A percentile compares a stretch with the other conserved stretches of the same genome.
Conservation (phyloP, 257 asterid genomes). For the Rubia yunnanensis region DNA sequence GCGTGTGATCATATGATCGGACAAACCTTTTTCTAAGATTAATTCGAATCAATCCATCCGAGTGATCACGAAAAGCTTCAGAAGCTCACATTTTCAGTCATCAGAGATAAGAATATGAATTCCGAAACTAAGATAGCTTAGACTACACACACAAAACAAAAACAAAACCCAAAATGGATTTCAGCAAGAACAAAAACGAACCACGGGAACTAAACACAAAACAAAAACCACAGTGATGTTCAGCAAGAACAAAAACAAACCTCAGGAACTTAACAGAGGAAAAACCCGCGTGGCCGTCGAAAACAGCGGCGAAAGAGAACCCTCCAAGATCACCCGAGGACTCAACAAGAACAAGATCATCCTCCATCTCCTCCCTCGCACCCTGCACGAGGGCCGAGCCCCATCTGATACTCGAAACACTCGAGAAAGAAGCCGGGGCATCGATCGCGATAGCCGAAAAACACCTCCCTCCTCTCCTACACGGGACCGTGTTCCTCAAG, state of each 20-base stretch:
- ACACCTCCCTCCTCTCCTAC: conserved; percentile 28
- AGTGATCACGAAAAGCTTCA: not conserved
- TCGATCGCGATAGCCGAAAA: conserved; percentile 79
- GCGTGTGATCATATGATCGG: not conserved
- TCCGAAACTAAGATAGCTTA: not conserved
- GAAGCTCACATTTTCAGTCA: not conserved
- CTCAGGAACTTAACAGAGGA: conserved; percentile 76
- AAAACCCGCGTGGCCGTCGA: conserved; percentile 93
- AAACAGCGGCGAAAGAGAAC: conserved; percentile 77
- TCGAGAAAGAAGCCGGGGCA: conserved; percentile 43
- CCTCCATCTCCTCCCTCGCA: conserved; percentile 97
- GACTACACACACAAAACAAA: not conserved
- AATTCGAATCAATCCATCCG: not conserved
- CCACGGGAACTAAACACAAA: not conserved
- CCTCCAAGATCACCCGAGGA: conserved; percentile 56
- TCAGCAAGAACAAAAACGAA: too few relatives aligned
- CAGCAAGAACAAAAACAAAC: conserved; percentile 21
- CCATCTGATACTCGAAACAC: conserved; percentile 63
- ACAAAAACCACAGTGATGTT: not conserved
- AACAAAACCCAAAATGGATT: not conserved
- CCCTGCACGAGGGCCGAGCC: conserved; percentile 70
- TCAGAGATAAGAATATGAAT: not conserved
- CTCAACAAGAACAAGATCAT: conserved; percentile 54
- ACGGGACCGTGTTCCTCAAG: conserved; percentile 16
- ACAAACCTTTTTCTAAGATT: not conserved